Base-by-base conservation (phyloP, 106 monocot genomes). In the Amphibolis antarctica region DNA sequence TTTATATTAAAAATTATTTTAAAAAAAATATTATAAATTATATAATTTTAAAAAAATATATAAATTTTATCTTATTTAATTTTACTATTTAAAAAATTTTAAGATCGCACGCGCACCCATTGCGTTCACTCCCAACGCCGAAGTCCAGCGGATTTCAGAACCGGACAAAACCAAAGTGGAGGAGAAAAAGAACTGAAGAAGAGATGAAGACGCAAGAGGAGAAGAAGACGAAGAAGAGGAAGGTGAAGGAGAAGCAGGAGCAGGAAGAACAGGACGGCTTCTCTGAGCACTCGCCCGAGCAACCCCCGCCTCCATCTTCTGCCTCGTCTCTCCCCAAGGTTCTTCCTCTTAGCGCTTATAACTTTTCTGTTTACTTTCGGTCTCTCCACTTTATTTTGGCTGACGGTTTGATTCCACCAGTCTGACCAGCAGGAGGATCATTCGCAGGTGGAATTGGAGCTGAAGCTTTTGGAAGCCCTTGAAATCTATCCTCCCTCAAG, bases 321-420 rank as follows among this genome's bases (percentile, higher is more conserved):
- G 88, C 85, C 0, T 85, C 88, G 1, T 88, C 88, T 62, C 76
- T 85, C n/a, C 85, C 81, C 42, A 85, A 85, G 81, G 82, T 82
- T 10, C 0, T 27, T 72, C 50, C 3, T 12, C 30, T 42, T 12
- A n/a, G 23, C 26, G 27, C 15, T 28, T 22, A 18, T 50, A 28
- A 19, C 42, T 65, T 12, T 55, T 20, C 66, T 46, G 5, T 62
- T 42, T 0, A 19, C 53, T 28, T 51, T 14, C 28, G 26, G 48
- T 46, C 24, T 17, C 10, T 14, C 14, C 50, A 12, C 11, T 19
- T 43, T 36, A 23, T 22, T 42, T 55, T 44, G 4, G 3, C 31
- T 36, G 0, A 29, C 36, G 11, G 3, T 1, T 49, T 52, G n/a
- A 21, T 72, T 21, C 10, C 5, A 5, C 20, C 12, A 55, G 19